These are phyloP conservation scores for Zasmidium angulare DNA, from an alignment of 2,329 filamentous ascomycete species.

Conservation along the genomic window DNA sequence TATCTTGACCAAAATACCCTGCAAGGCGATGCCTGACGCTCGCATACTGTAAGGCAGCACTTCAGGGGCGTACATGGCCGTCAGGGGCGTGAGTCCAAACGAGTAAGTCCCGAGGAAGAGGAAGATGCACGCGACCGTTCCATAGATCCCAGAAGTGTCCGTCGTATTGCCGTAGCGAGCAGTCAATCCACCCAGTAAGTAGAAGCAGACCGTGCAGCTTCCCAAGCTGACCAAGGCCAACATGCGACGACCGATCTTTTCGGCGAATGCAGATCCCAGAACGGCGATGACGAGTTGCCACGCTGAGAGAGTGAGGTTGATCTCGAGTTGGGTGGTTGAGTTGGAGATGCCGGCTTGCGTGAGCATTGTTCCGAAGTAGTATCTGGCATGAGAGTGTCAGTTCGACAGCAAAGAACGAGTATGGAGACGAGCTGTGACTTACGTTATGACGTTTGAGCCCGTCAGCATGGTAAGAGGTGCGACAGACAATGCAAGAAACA, in stretches of 20 bases:
- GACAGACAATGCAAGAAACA: no score
- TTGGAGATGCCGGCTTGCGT: constrained; percentile 1
- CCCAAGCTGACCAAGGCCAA: neutral
- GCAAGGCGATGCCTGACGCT: constrained; percentile 3
- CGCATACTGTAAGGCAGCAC: constrained; percentile 4
- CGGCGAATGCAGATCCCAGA: constrained; percentile 1
- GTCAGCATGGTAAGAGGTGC: no score
- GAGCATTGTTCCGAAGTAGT: constrained; percentile 8
- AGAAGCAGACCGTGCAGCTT: neutral
- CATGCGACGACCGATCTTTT: constrained; percentile 4
- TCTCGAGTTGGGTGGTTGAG: constrained; percentile 4
- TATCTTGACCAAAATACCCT: constrained; percentile 2
- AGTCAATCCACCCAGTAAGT: constrained; percentile 3
- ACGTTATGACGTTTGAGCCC: no score
- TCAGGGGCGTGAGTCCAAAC: constrained; percentile 3
- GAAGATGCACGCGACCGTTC: constrained; percentile 6
- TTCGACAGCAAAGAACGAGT: no score
- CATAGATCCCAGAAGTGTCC: constrained; percentile 5
- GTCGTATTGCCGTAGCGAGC: constrained; percentile 1
- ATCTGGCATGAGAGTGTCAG: no score
- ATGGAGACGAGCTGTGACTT: no score
- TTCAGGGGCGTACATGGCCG: constrained; percentile 3
- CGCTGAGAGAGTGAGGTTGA: constrained; percentile 2
- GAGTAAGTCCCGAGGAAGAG: constrained; percentile 2
- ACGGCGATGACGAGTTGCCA: neutral